Conservation (phyloP, 2,329 filamentous ascomycete genomes). For the Myriosclerotinia curreyana region DNA sequence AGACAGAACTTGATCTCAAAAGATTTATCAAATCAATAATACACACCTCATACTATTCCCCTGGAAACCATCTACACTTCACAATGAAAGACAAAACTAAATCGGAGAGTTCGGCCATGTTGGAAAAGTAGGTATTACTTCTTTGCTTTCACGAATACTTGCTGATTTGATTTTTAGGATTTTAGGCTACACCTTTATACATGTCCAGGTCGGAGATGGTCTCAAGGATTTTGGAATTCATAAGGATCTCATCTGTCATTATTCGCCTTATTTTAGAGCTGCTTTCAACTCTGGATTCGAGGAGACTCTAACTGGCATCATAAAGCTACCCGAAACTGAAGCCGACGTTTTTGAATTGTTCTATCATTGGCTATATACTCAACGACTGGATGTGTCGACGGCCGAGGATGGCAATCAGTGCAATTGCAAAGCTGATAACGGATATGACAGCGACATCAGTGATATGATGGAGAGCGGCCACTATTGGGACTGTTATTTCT, state of each 20-base stretch:
- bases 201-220: conserved; percentile 22
- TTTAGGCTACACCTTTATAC: conserved; percentile 20
- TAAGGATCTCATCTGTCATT: conserved; percentile 25
- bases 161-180: not conserved
- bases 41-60: not conserved
- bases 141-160: not conserved
- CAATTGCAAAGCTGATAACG: no score
- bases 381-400: no score
- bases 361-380: conserved; percentile 26
- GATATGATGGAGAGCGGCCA: no score
- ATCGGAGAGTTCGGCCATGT: not conserved
- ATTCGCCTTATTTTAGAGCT: conserved; percentile 29
- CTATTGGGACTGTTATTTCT: no score
- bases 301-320: conserved; percentile 21
- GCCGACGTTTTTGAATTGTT: conserved; percentile 23
- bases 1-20: no score
- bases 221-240: conserved; percentile 27
- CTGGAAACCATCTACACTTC: not conserved
- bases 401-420: no score
- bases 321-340: conserved; percentile 19
- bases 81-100: not conserved
- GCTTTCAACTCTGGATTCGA: conserved; percentile 24
- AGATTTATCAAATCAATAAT: not conserved
- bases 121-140: not conserved
- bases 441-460: no score